Conservation (phyloP, 306 rosid species). For the Adenanthera pavonina region DNA sequence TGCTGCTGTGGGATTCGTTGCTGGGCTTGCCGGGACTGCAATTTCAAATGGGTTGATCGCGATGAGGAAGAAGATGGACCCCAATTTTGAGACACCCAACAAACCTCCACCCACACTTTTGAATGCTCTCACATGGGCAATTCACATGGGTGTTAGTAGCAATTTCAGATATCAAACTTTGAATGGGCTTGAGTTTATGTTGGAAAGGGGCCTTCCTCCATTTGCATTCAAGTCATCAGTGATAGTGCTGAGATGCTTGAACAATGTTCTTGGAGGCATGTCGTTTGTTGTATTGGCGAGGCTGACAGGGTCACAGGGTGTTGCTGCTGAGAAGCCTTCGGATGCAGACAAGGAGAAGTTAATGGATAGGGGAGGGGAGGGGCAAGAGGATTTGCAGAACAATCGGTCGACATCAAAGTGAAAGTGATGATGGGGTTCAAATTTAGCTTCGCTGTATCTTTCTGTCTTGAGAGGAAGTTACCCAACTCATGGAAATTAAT, state of each 20-base stretch:
- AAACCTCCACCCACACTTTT: slow-evolving; percentile 81
- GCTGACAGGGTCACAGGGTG: slow-evolving; percentile 80
- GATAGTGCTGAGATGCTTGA: slow-evolving; percentile 61
- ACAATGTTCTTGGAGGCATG: slow-evolving; percentile 73
- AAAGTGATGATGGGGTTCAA: slow-evolving; percentile 49
- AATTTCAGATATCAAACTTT: slow-evolving; percentile 87
- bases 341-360: slow-evolving; percentile 50
- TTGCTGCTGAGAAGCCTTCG: slow-evolving; percentile 38
- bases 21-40: slow-evolving; percentile 76
- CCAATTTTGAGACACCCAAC: slow-evolving; percentile 78
- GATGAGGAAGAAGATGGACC: slow-evolving; percentile 89
- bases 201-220: slow-evolving; percentile 60
- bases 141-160: slow-evolving; percentile 89
- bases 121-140: slow-evolving; percentile 88
- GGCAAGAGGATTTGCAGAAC: slow-evolving; percentile 50
- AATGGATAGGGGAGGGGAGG: slow-evolving; percentile 39
- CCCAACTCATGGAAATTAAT: neutral
- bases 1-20: slow-evolving; percentile 82
- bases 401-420: slow-evolving; percentile 74
- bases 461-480: neutral
- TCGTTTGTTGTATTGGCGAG: slow-evolving; percentile 67
- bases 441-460: neutral
- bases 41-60: slow-evolving; percentile 79
- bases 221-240: slow-evolving; percentile 68
- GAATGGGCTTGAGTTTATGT: slow-evolving; percentile 63